phyloP scores from a whole-genome alignment of 1,139 yeast species.

The Citeromyces hawaiiensis region DNA sequence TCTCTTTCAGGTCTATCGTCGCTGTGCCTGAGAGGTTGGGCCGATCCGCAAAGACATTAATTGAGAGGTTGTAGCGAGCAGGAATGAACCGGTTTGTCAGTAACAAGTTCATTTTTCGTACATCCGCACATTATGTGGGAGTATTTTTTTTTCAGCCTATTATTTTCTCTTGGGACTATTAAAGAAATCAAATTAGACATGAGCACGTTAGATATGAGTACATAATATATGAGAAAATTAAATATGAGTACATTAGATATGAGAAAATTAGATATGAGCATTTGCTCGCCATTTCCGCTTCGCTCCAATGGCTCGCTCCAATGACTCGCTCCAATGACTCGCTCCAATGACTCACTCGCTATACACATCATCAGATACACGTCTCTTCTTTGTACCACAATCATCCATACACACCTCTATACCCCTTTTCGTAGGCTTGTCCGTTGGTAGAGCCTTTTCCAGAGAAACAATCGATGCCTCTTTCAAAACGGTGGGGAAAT shows the following conservation, averaged over 20 bases:
- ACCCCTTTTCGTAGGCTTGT: not conserved
- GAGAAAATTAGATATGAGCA: too few species aligned
- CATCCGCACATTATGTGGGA: too few species aligned
- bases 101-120: conserved; percentile 10
- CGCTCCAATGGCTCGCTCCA: too few species aligned
- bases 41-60: conserved; percentile 33
- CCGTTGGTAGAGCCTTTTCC: not conserved
- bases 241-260: too few species aligned
- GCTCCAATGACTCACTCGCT: not conserved
- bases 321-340: too few species aligned
- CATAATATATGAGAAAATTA: too few species aligned
- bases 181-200: too few species aligned
- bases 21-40: conserved; percentile 42
- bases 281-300: too few species aligned
- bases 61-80: conserved; percentile 24
- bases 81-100: conserved; percentile 26
- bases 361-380: not conserved
- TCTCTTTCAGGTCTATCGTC: conserved; percentile 19
- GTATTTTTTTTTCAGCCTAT: too few species aligned
- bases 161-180: too few species aligned
- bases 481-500: conserved; percentile 24
- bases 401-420: too few species aligned
- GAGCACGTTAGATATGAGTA: too few species aligned
- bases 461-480: conserved; percentile 21
- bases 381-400: not conserved